Evolutionary conservation across 2,329 filamentous ascomycete genomes (phyloP).

Genomic region (Apiospora arundinis): DNA sequence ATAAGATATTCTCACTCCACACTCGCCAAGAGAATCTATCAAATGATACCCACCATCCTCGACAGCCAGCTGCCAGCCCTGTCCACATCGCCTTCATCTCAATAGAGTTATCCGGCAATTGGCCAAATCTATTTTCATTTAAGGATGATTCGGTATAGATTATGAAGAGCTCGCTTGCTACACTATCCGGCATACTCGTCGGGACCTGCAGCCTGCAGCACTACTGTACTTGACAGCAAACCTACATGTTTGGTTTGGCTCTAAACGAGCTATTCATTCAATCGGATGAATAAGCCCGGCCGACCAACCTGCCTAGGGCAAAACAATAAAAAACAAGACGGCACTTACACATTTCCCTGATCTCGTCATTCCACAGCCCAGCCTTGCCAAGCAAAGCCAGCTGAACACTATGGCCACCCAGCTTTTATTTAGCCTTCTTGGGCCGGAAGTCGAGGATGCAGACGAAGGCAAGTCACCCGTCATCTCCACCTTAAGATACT

Average conservation of each 20-base stretch:
- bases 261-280: neutral
- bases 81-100: neutral
- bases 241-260: neutral
- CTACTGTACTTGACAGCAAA: neutral
- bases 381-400: neutral
- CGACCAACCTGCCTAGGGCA: neutral
- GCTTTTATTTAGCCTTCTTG: slow-evolving; percentile 39
- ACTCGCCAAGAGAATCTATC: neutral
- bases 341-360: neutral
- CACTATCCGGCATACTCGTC: neutral
- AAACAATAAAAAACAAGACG: neutral
- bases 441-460: slow-evolving; percentile 53
- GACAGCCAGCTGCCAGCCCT: too few relatives aligned
- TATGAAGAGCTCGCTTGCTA: neutral
- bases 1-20: neutral
- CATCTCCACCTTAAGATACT: neutral
- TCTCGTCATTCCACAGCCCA: neutral
- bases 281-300: neutral
- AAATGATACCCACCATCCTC: too few relatives aligned
- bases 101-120: neutral
- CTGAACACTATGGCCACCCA: neutral
- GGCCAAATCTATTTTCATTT: neutral
- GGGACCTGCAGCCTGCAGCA: neutral
- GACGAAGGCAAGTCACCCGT: slow-evolving; percentile 50
- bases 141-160: neutral